phyloP scores from a whole-genome alignment of 2,329 filamentous ascomycete genomes.

The Ilyonectria destructans region DNA sequence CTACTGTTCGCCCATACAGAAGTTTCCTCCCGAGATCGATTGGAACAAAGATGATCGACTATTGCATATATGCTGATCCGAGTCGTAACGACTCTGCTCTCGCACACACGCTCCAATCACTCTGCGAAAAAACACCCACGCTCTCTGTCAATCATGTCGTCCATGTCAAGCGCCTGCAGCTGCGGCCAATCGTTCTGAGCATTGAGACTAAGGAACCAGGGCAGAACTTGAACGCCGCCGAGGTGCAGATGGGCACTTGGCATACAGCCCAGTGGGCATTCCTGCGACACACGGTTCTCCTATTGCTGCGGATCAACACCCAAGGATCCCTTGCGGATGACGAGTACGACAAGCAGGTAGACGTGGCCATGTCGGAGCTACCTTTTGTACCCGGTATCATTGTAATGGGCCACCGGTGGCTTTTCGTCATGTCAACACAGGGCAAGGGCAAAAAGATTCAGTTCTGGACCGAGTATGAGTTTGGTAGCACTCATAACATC shows the following conservation, averaged over 20 bases:
- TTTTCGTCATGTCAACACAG: background rate
- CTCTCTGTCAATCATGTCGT: slow-evolving; percentile 18
- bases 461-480: slow-evolving; percentile 3
- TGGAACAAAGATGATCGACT: slow-evolving; percentile 10
- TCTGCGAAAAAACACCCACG: slow-evolving; percentile 8
- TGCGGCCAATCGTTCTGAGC: background rate
- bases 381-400: slow-evolving; percentile 20
- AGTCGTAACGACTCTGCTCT: background rate
- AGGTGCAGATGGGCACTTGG: slow-evolving; percentile 25
- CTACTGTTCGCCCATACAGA: slow-evolving; percentile 3
- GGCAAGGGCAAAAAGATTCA: slow-evolving; percentile 1
- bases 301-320: background rate
- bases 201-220: slow-evolving; percentile 23
- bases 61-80: background rate
- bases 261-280: slow-evolving; percentile 23
- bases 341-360: slow-evolving; percentile 12
- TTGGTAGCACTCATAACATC: slow-evolving; percentile 3
- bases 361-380: slow-evolving; percentile 12
- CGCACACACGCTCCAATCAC: slow-evolving; percentile 2
- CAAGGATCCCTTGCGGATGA: slow-evolving; percentile 9
- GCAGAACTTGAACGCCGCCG: slow-evolving; percentile 10
- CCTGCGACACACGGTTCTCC: slow-evolving; percentile 19
- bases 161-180: slow-evolving; percentile 10
- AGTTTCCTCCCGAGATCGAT: slow-evolving; percentile 8
- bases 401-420: slow-evolving; percentile 14